Conservation (phyloP, 2,329 filamentous ascomycete species). For the Rhynchosporium graminicola region DNA sequence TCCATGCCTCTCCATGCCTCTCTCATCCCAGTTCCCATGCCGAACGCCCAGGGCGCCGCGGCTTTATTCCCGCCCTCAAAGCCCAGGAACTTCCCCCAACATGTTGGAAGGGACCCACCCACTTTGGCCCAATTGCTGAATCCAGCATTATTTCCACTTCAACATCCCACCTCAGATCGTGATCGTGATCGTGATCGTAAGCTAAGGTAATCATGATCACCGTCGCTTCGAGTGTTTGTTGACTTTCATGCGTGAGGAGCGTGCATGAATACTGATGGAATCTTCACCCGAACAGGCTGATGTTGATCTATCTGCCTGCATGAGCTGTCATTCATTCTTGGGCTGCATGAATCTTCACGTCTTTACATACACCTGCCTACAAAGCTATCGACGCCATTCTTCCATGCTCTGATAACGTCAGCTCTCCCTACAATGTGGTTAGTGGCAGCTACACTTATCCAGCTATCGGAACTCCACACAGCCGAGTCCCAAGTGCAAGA, state of each 20-base stretch:
- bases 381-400: neutral
- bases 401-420: too few relatives aligned
- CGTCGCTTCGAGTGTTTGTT: too few relatives aligned
- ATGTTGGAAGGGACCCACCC: conserved; percentile 16
- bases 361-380: neutral
- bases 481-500: too few relatives aligned
- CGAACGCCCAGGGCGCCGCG: conserved; percentile 16
- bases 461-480: too few relatives aligned
- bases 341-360: neutral
- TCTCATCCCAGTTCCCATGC: neutral
- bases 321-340: too few relatives aligned
- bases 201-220: too few relatives aligned
- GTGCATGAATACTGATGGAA: neutral
- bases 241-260: too few relatives aligned
- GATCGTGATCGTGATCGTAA: neutral
- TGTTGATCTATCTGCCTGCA: too few relatives aligned
- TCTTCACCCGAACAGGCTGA: too few relatives aligned
- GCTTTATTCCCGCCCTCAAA: conserved; percentile 8
- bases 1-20: neutral
- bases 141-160: conserved; percentile 8
- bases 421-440: too few relatives aligned
- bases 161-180: neutral
- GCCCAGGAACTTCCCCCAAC: conserved; percentile 27
- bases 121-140: conserved; percentile 12
- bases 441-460: too few relatives aligned